Evolutionary conservation across 2,329 filamentous ascomycete genomes (phyloP).

Genomic region (Amauroascus verrucosus): DNA sequence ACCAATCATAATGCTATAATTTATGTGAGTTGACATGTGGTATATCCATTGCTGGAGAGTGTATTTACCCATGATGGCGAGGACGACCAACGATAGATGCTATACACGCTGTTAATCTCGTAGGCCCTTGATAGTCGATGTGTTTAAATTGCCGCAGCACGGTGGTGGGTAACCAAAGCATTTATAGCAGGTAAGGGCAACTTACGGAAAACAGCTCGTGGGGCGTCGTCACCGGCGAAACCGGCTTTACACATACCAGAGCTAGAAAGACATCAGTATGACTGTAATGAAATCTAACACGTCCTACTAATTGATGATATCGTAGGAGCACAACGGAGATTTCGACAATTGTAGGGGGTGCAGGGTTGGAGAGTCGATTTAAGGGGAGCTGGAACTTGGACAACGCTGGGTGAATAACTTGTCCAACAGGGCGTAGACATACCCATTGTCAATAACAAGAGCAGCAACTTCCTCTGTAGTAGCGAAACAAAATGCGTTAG

Average conservation of each 20-base stretch:
- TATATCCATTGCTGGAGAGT: background rate
- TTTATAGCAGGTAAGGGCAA: constrained; percentile 28
- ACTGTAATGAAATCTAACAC: background rate
- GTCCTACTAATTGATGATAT: background rate
- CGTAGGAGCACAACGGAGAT: background rate
- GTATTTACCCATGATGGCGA: constrained; percentile 96
- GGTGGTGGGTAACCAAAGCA: background rate
- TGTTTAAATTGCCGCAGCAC: background rate
- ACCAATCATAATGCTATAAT: constrained; percentile 95
- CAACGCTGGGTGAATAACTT: background rate
- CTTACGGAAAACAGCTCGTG: constrained; percentile 99
- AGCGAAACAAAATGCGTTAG: constrained; percentile 38
- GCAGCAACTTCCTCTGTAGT: constrained; percentile 96
- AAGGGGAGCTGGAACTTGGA: background rate
- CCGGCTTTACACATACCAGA: constrained; percentile 99
- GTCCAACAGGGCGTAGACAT: constrained; percentile 46
- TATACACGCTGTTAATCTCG: constrained; percentile 33
- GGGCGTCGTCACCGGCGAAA: constrained; percentile 99
- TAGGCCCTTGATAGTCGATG: background rate
- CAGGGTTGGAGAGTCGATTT: constrained; percentile 12
- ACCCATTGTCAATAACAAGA: constrained; percentile 99
- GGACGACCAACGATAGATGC: constrained; percentile 99
- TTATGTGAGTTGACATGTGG: constrained; percentile 2
- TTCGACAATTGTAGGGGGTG: constrained; percentile 3
- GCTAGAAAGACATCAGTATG: constrained; percentile 44